Evolutionary conservation across 306 rosid genomes (phyloP), one percentile per base, ranked within the genome.

Genomic region (Sesbania bispinosa): DNA sequence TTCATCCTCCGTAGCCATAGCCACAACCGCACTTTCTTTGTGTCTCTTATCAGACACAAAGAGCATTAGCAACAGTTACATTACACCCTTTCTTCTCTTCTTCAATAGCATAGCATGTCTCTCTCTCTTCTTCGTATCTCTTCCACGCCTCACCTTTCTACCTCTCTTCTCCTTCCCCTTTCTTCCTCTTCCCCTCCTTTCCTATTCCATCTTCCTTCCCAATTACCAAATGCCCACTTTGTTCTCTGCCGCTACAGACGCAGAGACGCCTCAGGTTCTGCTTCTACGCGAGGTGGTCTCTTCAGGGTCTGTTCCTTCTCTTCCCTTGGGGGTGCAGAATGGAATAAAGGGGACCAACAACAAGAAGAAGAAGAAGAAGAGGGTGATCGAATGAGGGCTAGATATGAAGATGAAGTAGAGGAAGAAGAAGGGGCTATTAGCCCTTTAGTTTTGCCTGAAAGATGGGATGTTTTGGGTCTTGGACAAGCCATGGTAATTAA

Each of bases 391-490:
- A 65, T 47, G 78, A 79, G 14, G 54, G 61, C 8, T 5, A 18
- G n/a, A n/a, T n/a, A n/a, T 0, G 80, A 66, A 3, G 60, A 71
- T 7, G 84, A 48, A 5, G 83, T 70, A 0, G 86, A 73, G 10
- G 75, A 16, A 24, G 69, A 16, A 74, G 82, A 26, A 78, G 82
- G 14, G 4, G 43, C n/a, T n/a, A n/a, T 60, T 79, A 76, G 76
- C 1, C 66, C 91, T 15, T 64, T 80, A 35, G 68, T 35, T 58
- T 65, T 82, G 52, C 93, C 96, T 32, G 96, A 90, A 19, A 85
- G 87, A 76, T 93, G 94, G 96, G 97, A 94, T 67, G 97, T 94
- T 1, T 67, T 94, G 77, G 98, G 98, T 21, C 98, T 94, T 47
- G 98, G 98, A 55, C 98, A 94, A 76, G 98, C 98, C 79, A 94